phyloP scores from a whole-genome alignment of 78 protist species.

The Protostelium mycophagum region DNA sequence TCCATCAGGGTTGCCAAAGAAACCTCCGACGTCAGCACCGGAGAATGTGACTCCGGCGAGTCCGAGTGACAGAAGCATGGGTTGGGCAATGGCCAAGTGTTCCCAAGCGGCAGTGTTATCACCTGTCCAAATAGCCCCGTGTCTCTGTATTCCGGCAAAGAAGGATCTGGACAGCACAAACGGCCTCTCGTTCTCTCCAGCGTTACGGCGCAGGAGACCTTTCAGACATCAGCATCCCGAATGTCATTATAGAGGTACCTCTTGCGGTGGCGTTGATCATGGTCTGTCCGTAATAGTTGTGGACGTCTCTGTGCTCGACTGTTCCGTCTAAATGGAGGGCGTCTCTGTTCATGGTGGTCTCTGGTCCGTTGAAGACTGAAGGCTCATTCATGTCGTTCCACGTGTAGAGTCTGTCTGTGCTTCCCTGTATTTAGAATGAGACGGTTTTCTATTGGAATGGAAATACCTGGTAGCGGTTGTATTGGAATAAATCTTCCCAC shows the following conservation, averaged over 20 bases:
- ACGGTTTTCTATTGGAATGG: not conserved
- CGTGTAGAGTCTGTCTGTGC: slow-evolving; percentile 76
- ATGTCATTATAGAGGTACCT: too few relatives aligned
- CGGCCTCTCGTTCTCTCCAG: slow-evolving; percentile 79
- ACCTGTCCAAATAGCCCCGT: slow-evolving; percentile 99
- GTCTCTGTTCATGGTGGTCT: slow-evolving; percentile 94
- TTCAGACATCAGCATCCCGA: too few relatives aligned
- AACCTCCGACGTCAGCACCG: slow-evolving; percentile 98
- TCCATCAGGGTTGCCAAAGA: slow-evolving; percentile 90
- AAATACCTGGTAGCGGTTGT: slow-evolving; percentile 59
- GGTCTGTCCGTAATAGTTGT: slow-evolving; percentile 94
- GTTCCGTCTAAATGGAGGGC: slow-evolving; percentile 58
- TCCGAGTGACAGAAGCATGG: slow-evolving; percentile 86
- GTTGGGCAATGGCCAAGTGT: slow-evolving; percentile 75
- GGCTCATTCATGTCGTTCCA: slow-evolving; percentile 99
- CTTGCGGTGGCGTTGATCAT: slow-evolving; percentile 56
- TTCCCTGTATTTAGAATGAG: slow-evolving; percentile 34
- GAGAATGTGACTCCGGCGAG: slow-evolving; percentile 86
- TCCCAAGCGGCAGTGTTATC: slow-evolving; percentile 96
- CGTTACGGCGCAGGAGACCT: slow-evolving; percentile 65
- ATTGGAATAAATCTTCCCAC: slow-evolving; percentile 85
- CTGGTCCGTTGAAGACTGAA: slow-evolving; percentile 97
- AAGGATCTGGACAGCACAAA: slow-evolving; percentile 96
- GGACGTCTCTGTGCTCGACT: slow-evolving; percentile 93
- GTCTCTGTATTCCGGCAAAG: slow-evolving; percentile 95